A percentile compares a stretch with the other conserved stretches of the same genome.
Evolutionary conservation across 768 basidiomycete genomes (phyloP).

Genomic region (Gyrodon lividus): DNA sequence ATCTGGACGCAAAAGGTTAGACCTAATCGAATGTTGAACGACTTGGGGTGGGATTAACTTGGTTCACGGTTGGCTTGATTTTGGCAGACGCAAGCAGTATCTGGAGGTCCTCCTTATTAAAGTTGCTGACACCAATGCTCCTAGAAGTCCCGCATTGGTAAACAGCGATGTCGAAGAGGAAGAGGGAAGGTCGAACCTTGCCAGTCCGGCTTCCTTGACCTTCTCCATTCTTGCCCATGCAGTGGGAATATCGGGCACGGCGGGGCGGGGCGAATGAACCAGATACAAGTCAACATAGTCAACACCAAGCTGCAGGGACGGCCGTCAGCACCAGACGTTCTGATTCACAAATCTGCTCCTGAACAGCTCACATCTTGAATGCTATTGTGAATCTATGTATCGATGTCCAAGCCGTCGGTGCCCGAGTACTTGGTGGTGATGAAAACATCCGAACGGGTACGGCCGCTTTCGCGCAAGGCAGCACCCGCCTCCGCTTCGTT

Average conservation of each 20-base stretch:
- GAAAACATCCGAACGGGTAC: conserved; percentile 54
- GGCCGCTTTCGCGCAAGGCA: conserved; percentile 48
- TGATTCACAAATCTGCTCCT: too few species aligned
- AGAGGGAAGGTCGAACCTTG: conserved; percentile 41
- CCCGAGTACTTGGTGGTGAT: conserved; percentile 70
- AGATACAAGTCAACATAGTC: conserved; percentile 70
- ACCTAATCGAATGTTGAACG: neutral
- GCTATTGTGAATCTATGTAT: conserved; percentile 55
- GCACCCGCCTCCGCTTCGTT: conserved; percentile 53
- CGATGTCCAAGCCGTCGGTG: conserved; percentile 46
- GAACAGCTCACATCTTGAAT: conserved; percentile 47
- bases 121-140: conserved; percentile 77
- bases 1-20: conserved; percentile 43
- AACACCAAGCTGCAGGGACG: conserved; percentile 51
- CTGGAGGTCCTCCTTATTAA: conserved; percentile 51
- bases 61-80: conserved; percentile 65
- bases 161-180: neutral
- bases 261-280: conserved; percentile 57
- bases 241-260: conserved; percentile 56
- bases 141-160: conserved; percentile 28
- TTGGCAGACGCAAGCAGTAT: conserved; percentile 57
- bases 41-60: conserved; percentile 39
- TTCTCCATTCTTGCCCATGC: conserved; percentile 66
- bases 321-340: neutral
- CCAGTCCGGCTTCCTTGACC: conserved; percentile 52